Evolutionary conservation across 768 basidiomycete genomes (phyloP), one percentile per base, ranked within the genome.

Genomic region (Pleurotus salmoneostramineus): DNA sequence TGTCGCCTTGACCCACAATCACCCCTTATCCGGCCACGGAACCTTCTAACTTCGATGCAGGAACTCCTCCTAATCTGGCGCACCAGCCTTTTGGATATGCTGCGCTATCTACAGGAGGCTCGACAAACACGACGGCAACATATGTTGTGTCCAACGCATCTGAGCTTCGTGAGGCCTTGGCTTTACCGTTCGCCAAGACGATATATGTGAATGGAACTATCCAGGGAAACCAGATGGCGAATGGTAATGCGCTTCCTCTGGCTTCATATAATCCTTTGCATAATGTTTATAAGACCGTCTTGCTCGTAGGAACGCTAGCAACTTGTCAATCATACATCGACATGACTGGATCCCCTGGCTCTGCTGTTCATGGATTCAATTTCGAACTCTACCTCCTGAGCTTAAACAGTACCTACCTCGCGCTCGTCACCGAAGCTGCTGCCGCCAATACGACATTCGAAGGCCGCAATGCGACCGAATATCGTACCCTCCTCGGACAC

Each of bases 141-240:
- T 64, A 56, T 36, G 35, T 64, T 17, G 63, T 63, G 10, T 58
- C 61, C 6, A 60, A 60, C 34, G 56, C 57, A 5, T 48, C 59
- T 36, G 63, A 64, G 35, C 57, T 61, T 10, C 54, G 58, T 15
- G 58, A 58, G 47, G 62, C 62, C 6, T 31, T 63, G 32, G 57
- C 55, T 8, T 36, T 62, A 21, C 61, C 63, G 7, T 54, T 56
- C 47, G 32, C 56, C 31, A 58, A 62, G 56, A 60, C 59, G 7
- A 58, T 62, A 2, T 62, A 64, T 56, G 63, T 64, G 2, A 62
- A 64, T 31, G 63, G 63, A 42, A 64, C 52, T 5, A 64, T 64
- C 36, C 56, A 62, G 8, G 61, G 63, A 2, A 64, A 62, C 36
- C 61, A 63, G 47, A 27, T 55, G 17, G 37, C 48, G 21, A 57